Base-by-base conservation (phyloP, 495 filamentous ascomycete species). In the Trichoderma virens region DNA sequence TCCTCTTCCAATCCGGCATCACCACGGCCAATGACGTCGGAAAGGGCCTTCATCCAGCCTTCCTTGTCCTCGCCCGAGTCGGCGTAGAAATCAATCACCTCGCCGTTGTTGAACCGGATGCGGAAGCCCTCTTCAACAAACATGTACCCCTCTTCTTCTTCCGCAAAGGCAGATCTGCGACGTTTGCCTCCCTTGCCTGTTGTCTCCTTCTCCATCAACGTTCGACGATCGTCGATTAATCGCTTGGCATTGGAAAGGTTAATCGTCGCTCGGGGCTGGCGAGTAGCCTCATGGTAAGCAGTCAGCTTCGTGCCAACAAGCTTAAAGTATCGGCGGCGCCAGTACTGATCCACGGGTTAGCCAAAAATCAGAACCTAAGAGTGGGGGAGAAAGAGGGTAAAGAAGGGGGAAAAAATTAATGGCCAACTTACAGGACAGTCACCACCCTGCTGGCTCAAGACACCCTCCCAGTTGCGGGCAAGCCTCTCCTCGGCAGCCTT, bases 81-180 rank as follows among this genome's bases (percentile, higher is more conserved):
- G 67, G 94, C 95, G 68, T 98, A 98, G 76, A 98, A 98, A 74
- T 98, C 94, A 67, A 98, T 98, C 45, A 93, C 86, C 76, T 98
- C 94, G 60, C 94, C 94, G 71, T 98, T 98, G 65, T 88, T 92
- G 75, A 98, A 98, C 62, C 93, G 91, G 73, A 98, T 93, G 38
- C 94, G 90, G 85, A 98, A 98, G 14, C 95, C 94, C 72, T 98
- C 95, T 75, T 98, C 94, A 27, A 98, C 94, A 69, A 98, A 98
- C 92, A 97, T 96, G 78, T 98, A 98, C 59, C 95, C 94, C 70
- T 98, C 94, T 74, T 98, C 95, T 70, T 98, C 95, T 74, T 98
- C 94, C 8, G 95, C 93, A 69, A 98, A 98, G 31, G 90, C 94
- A 62, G 91, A 95, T 71, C 94, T 93, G 39, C 94, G 87, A 27